Base-by-base conservation (phyloP, 345 rosid genomes). In the Gossypium turneri region DNA sequence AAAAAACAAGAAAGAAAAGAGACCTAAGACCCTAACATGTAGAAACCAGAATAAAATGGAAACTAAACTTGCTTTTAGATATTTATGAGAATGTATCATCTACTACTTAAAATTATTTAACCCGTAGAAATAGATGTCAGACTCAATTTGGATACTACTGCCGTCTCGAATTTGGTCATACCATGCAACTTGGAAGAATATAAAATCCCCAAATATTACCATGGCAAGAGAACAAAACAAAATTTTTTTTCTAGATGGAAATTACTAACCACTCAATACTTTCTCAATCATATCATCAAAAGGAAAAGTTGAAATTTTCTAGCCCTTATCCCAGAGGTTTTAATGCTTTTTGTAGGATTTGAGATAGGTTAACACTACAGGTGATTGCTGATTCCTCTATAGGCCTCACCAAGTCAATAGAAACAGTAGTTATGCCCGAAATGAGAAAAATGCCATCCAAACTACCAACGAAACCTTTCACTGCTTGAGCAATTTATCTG, bases 341-440 rank as follows among this genome's bases (percentile, higher is more conserved):
- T 83, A 77, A 81, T 77, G 59, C 72, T 81, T 80, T 80, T 64
- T 43, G 77, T 70, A 77, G 77, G 68, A 58, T 77, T 76, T 77
- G 65, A 76, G 84, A 84, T 70, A 78, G 70, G 86, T 81, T 71
- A 85, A 81, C 82, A 84, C 84, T 79, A 77, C 76, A 85, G 80
- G 87, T 83, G 73, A 67, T 82, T 63, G 75, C 79, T 79, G 82
- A 56, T 82, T 84, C 77, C 85, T 73, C 10, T 66, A 81, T 45
- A 80, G 82, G 81, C 79, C 87, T 85, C 91, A 82, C 77, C 77
- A 80, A 81, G 77, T 78, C 74, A 86, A 83, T 7, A 69, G 77
- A 75, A 48, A 74, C 38, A 8, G 29, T 34, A 61, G 57, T 19
- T 12, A 17, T 19, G 61, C 65, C 76, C 7, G 71, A 64, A 72